phyloP scores from a whole-genome alignment of 2,329 filamentous ascomycete genomes.

The Coniochaeta sp. region DNA sequence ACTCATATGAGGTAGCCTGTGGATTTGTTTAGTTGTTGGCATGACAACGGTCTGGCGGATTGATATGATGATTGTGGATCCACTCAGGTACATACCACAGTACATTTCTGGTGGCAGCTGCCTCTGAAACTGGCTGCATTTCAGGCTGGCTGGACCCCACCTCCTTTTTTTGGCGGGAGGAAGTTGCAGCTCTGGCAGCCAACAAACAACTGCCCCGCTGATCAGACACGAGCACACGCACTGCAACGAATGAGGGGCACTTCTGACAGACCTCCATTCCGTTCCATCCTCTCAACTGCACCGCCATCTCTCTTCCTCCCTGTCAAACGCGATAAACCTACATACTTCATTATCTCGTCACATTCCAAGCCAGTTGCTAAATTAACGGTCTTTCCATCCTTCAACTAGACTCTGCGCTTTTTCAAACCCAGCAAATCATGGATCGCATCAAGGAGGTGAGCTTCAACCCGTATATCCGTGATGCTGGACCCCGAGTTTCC shows the following conservation, averaged over 20 bases:
- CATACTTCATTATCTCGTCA: background rate
- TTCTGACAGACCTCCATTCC: background rate
- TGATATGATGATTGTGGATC: no score
- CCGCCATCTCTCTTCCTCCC: background rate
- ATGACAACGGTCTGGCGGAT: background rate
- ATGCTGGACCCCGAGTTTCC: constrained; percentile 11
- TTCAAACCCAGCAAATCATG: constrained; percentile 37
- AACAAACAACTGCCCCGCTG: background rate
- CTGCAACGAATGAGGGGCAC: constrained; percentile 1
- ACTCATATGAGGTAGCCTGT: background rate
- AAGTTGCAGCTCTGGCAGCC: background rate
- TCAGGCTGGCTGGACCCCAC: background rate
- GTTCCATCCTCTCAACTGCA: background rate
- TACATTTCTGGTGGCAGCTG: background rate
- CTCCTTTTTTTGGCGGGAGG: background rate
- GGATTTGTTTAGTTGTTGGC: background rate
- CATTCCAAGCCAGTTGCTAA: background rate
- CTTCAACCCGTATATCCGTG: constrained; percentile 15
- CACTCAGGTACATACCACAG: background rate
- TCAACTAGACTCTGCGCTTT: background rate
- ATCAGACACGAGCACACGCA: background rate
- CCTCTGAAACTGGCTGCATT: background rate
- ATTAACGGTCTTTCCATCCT: background rate
- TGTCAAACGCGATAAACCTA: background rate
- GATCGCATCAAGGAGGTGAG: constrained; percentile 87